Evolutionary conservation across 2,329 filamentous ascomycete genomes (phyloP), one percentile per base, ranked within the genome.

Genomic region (Ambrosiella cleistominuta): DNA sequence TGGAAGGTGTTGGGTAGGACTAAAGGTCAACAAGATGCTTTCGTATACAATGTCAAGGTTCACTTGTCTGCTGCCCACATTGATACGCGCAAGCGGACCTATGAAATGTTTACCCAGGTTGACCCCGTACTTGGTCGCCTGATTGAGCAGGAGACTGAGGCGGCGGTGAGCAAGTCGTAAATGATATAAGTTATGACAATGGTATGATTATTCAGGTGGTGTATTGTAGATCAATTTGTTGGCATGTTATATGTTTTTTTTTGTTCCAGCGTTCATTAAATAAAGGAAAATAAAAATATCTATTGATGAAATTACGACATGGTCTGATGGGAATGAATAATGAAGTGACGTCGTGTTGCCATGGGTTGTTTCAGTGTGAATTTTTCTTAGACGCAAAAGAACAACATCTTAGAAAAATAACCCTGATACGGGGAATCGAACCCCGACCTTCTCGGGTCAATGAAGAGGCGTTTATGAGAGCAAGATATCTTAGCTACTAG

Each of bases 101-200:
- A 82, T 64, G 76, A 71, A 56, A 81, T 82, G 78, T 84, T 82
- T 67, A 65, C 66, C 45, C 72, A 71, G 50, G 77, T 83, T n/a
- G 74, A 81, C 62, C 61, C 68, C 8, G 72, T 72, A 13, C 71
- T 83, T 2, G 79, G 79, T 5, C 51, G 55, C 8, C 42, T 11
- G n/a, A 57, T 60, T 17, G 49, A 54, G 38, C 64, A 0, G 71
- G 72, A 2, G 6, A 60, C 59, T 11, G 59, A 60, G 38, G 9
- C 13, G n/a, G 57, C 35, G 13, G 44, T 17, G 2, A 17, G 13
- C n/a, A 8, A 47, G 44, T 47, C n/a, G 19, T n/a, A 11, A 42
- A 12, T n/a, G 2, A 42, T 6, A 42, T 7, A 42, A 3, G 27
- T 27, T 27, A 27, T 27, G 27, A 19, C 27, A 3, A 27, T 27